phyloP scores from a whole-genome alignment of 2,329 filamentous ascomycete genomes.

The Corinectria fuckeliana region DNA sequence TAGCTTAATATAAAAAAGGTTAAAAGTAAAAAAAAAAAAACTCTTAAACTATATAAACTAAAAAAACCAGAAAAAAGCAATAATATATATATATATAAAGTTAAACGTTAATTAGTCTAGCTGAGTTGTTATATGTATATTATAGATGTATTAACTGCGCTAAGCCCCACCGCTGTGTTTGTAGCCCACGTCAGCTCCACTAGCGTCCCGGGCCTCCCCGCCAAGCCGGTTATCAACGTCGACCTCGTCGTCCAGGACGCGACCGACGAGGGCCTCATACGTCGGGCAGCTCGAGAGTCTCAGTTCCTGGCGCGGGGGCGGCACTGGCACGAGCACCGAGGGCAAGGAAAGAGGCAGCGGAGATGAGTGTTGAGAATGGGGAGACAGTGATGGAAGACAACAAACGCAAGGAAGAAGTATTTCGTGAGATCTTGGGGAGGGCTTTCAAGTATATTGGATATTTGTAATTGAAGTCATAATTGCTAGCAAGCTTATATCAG shows the following conservation, averaged over 20 bases:
- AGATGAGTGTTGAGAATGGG: constrained; percentile 33
- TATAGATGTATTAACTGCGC: constrained; percentile 45
- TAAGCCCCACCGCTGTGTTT: constrained; percentile 44
- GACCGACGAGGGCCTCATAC: constrained; percentile 50
- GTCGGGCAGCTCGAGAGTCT: constrained; percentile 53
- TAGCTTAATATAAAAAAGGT: no score
- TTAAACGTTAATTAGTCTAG: no score
- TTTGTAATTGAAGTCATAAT: no score
- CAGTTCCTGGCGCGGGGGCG: constrained; percentile 54
- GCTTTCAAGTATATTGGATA: constrained; percentile 37
- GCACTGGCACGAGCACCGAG: constrained; percentile 54
- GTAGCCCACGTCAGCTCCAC: constrained; percentile 59
- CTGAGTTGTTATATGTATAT: no score
- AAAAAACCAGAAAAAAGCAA: no score
- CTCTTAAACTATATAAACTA: no score
- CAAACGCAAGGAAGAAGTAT: constrained; percentile 47
- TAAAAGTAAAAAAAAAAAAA: no score
- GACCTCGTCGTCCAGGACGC: constrained; percentile 54
- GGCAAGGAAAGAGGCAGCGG: constrained; percentile 47
- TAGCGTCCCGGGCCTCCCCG: constrained; percentile 54
- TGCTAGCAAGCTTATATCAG: no score
- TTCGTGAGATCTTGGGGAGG: constrained; percentile 47
- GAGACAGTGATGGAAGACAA: constrained; percentile 48
- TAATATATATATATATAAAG: no score
- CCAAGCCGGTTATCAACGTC: constrained; percentile 60